Evolutionary conservation across 805 yeast genomes (phyloP).

Genomic region (Candida manassasensis): DNA sequence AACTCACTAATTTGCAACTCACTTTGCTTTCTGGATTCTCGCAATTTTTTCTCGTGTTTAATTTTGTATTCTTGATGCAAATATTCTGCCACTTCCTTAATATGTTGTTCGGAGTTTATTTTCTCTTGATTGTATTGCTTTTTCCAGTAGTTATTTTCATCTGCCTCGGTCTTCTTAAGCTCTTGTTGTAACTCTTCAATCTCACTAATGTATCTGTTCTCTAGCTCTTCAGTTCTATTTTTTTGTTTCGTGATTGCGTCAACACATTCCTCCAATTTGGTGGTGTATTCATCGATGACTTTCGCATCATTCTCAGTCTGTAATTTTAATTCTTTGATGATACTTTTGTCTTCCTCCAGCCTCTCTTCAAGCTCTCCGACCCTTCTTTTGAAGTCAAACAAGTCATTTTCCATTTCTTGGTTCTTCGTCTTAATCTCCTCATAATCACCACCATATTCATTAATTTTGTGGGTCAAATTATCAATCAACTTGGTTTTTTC

Average conservation of each 20-base stretch:
- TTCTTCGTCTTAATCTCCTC: constrained; percentile 8
- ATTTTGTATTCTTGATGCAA: constrained; percentile 69
- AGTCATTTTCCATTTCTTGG: constrained; percentile 3
- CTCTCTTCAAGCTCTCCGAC: constrained; percentile 7
- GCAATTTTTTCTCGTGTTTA: constrained; percentile 71
- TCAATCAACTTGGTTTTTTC: constrained; percentile 4
- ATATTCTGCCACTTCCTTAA: constrained; percentile 63
- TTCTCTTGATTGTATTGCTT: constrained; percentile 6
- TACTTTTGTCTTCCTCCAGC: constrained; percentile 6
- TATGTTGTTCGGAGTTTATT: constrained; percentile 13
- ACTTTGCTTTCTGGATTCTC: constrained; percentile 44
- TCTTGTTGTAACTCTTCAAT: constrained; percentile 6
- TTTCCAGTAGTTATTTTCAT: constrained; percentile 9
- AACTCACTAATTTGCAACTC: constrained; percentile 36
- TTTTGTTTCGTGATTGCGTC: constrained; percentile 16
- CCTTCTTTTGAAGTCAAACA: constrained; percentile 7
- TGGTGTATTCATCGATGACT: constrained; percentile 28
- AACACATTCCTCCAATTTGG: constrained; percentile 26
- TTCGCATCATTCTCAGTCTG: constrained; percentile 9
- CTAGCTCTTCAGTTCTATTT: constrained; percentile 2
- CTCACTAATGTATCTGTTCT: not conserved
- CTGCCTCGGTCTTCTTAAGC: constrained; percentile 8
- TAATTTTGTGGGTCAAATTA: constrained; percentile 5
- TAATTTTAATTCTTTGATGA: constrained; percentile 7
- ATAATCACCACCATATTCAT: constrained; percentile 10